Percentiles rank a stretch among this genome's conserved stretches.
Conservation (phyloP, 2,329 filamentous ascomycete species). For the Pseudopithomyces chartarum region DNA sequence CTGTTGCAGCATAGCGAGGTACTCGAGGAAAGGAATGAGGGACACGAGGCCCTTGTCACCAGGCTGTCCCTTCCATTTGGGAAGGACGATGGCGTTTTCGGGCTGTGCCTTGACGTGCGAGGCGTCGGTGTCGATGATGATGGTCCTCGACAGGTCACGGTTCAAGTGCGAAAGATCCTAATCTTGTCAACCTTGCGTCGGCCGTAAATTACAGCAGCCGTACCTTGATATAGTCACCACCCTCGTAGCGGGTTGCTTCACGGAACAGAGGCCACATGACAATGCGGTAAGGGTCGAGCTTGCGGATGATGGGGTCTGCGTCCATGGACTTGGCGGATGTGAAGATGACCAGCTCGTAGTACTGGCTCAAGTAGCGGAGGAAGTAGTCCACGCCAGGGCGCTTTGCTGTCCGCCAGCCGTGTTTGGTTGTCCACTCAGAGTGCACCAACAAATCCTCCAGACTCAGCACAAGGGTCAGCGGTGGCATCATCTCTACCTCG, state of each 20-base stretch:
- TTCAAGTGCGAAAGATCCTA: conserved; percentile 98
- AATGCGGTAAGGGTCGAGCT: conserved; percentile 92
- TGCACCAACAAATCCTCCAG: conserved; percentile 93
- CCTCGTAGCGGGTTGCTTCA: conserved; percentile 96
- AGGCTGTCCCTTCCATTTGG: conserved; percentile 85
- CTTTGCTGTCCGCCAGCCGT: conserved; percentile 95
- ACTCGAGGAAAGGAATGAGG: conserved; percentile 95
- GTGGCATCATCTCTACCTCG: conserved; percentile 77
- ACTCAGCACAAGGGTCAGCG: conserved; percentile 90
- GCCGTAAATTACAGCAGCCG: conserved; percentile 17
- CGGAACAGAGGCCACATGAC: conserved; percentile 94
- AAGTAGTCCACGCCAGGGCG: conserved; percentile 97
- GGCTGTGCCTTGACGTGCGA: conserved; percentile 85
- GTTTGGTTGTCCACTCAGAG: conserved; percentile 90
- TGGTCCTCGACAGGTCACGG: conserved; percentile 91
- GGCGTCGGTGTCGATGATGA: conserved; percentile 87
- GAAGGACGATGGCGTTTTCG: conserved; percentile 92
- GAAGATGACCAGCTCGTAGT: conserved; percentile 97
- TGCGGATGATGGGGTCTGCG: conserved; percentile 86
- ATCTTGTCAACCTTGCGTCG: conserved; percentile 16
- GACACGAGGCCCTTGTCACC: conserved; percentile 85
- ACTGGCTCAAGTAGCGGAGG: conserved; percentile 92
- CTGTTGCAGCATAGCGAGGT: conserved; percentile 80
- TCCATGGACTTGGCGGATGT: conserved; percentile 84
- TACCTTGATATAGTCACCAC: conserved; percentile 96